These are phyloP conservation scores for Schizophyllum amplum DNA, from an alignment of 1,284 basidiomycete species.

Conservation along the genomic window DNA sequence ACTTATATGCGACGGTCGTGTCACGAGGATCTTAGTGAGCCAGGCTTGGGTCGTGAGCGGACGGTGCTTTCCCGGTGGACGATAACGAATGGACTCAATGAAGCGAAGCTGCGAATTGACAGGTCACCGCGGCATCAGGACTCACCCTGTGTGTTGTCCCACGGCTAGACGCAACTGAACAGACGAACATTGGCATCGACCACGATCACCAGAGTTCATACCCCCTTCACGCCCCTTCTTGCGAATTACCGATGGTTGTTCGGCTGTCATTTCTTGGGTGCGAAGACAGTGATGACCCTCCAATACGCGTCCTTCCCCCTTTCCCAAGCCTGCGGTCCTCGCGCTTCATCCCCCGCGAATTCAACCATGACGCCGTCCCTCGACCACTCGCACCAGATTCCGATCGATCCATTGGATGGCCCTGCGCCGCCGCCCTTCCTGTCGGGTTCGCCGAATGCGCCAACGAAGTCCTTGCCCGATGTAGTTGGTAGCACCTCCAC, in stretches of 20 bases:
- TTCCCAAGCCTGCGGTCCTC: slow-evolving; percentile 79
- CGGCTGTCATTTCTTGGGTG: slow-evolving; percentile 17
- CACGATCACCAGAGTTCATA: not conserved
- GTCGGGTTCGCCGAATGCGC: slow-evolving; percentile 69
- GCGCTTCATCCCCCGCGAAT: slow-evolving; percentile 68
- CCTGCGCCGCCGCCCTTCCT: slow-evolving; percentile 82
- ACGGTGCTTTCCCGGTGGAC: no score
- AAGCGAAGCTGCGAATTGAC: not conserved
- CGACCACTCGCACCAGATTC: slow-evolving; percentile 91
- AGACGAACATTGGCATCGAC: not conserved
- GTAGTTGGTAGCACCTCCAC: slow-evolving; percentile 43
- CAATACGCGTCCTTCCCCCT: slow-evolving; percentile 72
- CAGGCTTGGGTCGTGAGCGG: not conserved
- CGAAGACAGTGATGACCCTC: slow-evolving; percentile 66
- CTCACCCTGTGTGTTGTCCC: not conserved
- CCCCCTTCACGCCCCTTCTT: not conserved
- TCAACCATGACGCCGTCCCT: slow-evolving; percentile 74
- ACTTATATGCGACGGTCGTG: not conserved
- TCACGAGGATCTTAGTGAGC: not conserved
- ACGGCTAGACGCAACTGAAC: no score
- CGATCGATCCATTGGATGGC: slow-evolving; percentile 75
- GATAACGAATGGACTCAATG: no score
- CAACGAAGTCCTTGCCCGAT: slow-evolving; percentile 72
- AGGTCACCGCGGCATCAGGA: not conserved
- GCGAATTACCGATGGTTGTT: not conserved